A percentile compares a stretch with the other conserved stretches of the same genome.
These are phyloP conservation scores for Alternaria angustiovoidea DNA, from an alignment of 2,329 filamentous ascomycete species.

Conservation along the genomic window DNA sequence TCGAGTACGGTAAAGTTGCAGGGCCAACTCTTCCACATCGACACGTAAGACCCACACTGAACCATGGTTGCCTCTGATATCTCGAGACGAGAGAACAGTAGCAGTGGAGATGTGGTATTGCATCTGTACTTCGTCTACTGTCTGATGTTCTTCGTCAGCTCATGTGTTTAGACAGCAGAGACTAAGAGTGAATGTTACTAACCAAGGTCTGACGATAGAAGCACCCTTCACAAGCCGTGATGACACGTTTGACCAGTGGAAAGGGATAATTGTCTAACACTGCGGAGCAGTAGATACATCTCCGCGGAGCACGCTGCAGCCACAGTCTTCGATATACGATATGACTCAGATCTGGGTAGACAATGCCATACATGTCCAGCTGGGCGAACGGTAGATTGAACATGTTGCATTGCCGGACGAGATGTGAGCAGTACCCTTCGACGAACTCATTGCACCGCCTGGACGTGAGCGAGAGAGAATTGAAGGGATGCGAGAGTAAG, in stretches of 20 bases:
- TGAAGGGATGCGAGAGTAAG: slow-evolving; percentile 37
- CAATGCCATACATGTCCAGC: slow-evolving; percentile 30
- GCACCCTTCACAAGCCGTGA: slow-evolving; percentile 37
- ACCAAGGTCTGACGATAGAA: slow-evolving; percentile 43
- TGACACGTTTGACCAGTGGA: slow-evolving; percentile 20
- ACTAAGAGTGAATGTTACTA: neutral
- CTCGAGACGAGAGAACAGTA: slow-evolving; percentile 20
- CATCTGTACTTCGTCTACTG: slow-evolving; percentile 35
- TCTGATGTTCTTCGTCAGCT: slow-evolving; percentile 21
- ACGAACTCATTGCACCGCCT: slow-evolving; percentile 28
- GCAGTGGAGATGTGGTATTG: slow-evolving; percentile 39
- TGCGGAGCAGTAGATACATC: slow-evolving; percentile 38
- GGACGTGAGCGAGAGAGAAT: slow-evolving; percentile 38
- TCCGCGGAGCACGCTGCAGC: slow-evolving; percentile 40
- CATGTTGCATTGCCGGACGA: slow-evolving; percentile 37
- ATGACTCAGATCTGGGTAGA: slow-evolving; percentile 35
- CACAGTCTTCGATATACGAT: slow-evolving; percentile 44
- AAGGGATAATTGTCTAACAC: slow-evolving; percentile 39
- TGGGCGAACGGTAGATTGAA: slow-evolving; percentile 43
- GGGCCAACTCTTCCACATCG: slow-evolving; percentile 42
- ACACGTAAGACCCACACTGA: slow-evolving; percentile 38
- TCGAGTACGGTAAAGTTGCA: slow-evolving; percentile 40
- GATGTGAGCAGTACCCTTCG: slow-evolving; percentile 38
- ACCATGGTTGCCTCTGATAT: slow-evolving; percentile 25
- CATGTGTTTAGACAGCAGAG: neutral